Conservation (phyloP, 108 stramenopile species). For the Cylindrotheca fusiformis region DNA sequence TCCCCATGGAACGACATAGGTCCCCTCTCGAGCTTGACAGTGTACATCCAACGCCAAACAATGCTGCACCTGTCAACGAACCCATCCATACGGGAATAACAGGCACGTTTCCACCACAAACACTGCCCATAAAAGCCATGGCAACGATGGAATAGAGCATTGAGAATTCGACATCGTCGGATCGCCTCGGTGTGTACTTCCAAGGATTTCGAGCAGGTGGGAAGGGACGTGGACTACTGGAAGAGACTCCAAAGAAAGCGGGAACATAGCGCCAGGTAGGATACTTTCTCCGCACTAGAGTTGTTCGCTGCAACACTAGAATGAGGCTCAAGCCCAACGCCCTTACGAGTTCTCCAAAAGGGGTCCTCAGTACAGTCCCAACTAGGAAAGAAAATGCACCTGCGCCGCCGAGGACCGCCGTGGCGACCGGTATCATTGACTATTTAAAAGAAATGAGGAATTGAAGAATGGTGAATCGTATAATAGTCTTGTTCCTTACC, state of each 20-base stretch:
- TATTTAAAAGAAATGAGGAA: background rate
- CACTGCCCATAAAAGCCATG: conserved; percentile 71
- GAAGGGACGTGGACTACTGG: conserved; percentile 44
- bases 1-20: conserved; percentile 71
- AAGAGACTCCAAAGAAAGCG: conserved; percentile 7
- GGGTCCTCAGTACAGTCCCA: conserved; percentile 57
- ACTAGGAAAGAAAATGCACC: conserved; percentile 35
- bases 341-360: conserved; percentile 72
- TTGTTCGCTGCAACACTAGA: conserved; percentile 51
- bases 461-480: background rate
- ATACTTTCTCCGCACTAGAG: conserved; percentile 51
- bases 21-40: conserved; percentile 67
- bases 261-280: conserved; percentile 64
- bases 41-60: conserved; percentile 58
- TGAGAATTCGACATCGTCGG: conserved; percentile 69
- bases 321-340: conserved; percentile 67
- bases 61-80: conserved; percentile 57
- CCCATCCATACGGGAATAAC: conserved; percentile 82
- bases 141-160: conserved; percentile 66
- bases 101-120: conserved; percentile 78
- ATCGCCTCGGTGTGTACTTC: conserved; percentile 40
- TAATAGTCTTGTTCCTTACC: conserved; percentile 25
- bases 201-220: conserved; percentile 73
- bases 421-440: conserved; percentile 31
- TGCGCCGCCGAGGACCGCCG: conserved; percentile 16